Evolutionary conservation across 164 flowering plant species (phyloP).

Genomic region (Warburgia ugandensis): DNA sequence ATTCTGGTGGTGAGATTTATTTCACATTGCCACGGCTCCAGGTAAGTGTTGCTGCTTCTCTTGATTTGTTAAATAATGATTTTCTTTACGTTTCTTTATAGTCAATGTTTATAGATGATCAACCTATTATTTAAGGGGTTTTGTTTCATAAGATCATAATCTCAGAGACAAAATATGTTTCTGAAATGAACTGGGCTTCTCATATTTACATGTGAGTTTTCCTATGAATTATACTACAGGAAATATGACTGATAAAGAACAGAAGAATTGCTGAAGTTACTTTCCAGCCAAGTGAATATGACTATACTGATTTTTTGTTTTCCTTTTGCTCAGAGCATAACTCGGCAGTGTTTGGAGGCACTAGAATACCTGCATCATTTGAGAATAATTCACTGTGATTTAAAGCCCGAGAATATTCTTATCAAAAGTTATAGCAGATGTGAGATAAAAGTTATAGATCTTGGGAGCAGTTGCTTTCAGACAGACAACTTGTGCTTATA

Average conservation of each 20-base stretch:
- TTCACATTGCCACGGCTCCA: conserved; percentile 73
- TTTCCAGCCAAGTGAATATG: no score
- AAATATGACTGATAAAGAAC: no score
- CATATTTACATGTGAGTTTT: no score
- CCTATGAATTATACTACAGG: not conserved
- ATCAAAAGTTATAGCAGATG: conserved; percentile 85
- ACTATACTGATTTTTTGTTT: no score
- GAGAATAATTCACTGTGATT: conserved; percentile 90
- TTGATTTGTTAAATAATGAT: not conserved
- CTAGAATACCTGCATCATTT: conserved; percentile 62
- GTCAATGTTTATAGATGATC: no score
- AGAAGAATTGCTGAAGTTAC: no score
- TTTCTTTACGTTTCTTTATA: not conserved
- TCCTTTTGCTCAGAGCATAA: conserved; percentile 45
- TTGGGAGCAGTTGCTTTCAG: conserved; percentile 92
- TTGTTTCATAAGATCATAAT: no score
- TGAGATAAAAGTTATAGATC: conserved; percentile 88
- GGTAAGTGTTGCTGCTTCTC: conserved; percentile 23
- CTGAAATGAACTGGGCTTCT: no score
- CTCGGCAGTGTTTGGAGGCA: conserved; percentile 89
- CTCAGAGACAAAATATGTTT: no score
- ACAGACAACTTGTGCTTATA: conserved; percentile 83
- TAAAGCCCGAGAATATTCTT: conserved; percentile 92
- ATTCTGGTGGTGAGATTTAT: conserved; percentile 71
- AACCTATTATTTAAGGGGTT: no score